Conservation (phyloP, 2,329 filamentous ascomycete genomes). For the Davidsoniella australis region DNA sequence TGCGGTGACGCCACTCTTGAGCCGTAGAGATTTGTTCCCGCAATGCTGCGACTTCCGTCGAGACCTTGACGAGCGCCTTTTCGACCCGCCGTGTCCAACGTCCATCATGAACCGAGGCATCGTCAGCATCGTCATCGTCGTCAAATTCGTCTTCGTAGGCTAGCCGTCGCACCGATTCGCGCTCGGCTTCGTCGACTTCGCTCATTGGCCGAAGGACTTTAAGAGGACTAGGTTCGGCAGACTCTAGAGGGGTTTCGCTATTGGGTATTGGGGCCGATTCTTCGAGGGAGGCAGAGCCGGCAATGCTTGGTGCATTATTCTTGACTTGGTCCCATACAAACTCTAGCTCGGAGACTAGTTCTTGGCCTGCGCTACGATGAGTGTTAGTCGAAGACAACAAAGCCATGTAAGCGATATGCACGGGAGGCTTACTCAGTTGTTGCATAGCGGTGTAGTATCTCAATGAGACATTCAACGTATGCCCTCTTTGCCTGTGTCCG, state of each 20-base stretch:
- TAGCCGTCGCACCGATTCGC: constrained; percentile 31
- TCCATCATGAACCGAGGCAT: constrained; percentile 11
- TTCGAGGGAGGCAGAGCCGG: constrained; percentile 37
- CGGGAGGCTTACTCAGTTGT: constrained; percentile 49
- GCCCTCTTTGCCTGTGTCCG: constrained; percentile 85
- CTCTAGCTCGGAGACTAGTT: constrained; percentile 86
- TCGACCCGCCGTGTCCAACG: constrained; percentile 70
- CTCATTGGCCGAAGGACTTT: constrained; percentile 72
- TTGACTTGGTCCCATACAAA: constrained; percentile 99
- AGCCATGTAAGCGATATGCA: background rate
- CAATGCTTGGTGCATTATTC: constrained; percentile 55
- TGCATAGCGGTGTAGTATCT: constrained; percentile 93
- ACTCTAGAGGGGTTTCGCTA: constrained; percentile 26
- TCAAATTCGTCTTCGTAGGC: constrained; percentile 30
- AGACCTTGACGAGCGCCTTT: constrained; percentile 71
- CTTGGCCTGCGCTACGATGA: constrained; percentile 51
- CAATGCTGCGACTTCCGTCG: constrained; percentile 78
- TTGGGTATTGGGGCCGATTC: constrained; percentile 15
- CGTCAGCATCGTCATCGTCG: constrained; percentile 19
- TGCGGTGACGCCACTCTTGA: constrained; percentile 51
- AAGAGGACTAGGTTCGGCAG: constrained; percentile 34
- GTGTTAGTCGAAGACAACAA: background rate
- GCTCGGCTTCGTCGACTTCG: constrained; percentile 55
- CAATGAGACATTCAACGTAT: constrained; percentile 86
- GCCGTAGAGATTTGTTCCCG: constrained; percentile 76